Base-by-base conservation (phyloP, 345 rosid genomes). In the Euphorbia peplus region DNA sequence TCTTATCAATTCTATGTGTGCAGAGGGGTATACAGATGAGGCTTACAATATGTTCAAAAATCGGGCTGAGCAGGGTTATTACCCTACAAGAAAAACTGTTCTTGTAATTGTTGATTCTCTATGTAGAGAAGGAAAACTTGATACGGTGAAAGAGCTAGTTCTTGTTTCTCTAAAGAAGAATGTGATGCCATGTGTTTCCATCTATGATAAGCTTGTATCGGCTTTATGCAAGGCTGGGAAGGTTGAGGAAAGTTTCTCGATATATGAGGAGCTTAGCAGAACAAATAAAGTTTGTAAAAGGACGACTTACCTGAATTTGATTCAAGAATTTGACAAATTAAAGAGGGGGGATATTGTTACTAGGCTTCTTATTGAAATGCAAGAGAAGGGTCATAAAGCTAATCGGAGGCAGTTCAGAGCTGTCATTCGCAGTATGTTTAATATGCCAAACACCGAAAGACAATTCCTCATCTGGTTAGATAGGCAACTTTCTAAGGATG, bases 281-380 rank as follows among this genome's bases (percentile, higher is more conserved):
- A 52, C 73, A 37, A 82, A 79, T 50, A 74, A 63, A 67, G 64
- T 42, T 21, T 74, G 78, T 30, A 47, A 61, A 19, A 57, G n/a
- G 29, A 52, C 6, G 30, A 70, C 82, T 73, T 91, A 80, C 74
- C 0, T 58, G 48, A 55, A 65, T 50, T 78, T 91, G 85, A 89
- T 95, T 74, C 53, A 24, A 46, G 89, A 89, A 68, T 77, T 89
- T 69, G 68, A 14, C 63, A 70, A 70, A 74, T 74, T 73, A 24
- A 74, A 78, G 69, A 85, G 81, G 79, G 85, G 79, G 58, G 90
- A 89, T 78, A 64, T 83, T 71, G 91, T 91, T 46, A 84, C 85
- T 37, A 76, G 74, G 69, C 91, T 95, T 72, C 83, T 95, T 37
- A 60, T 83, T 58, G 86, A 85, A 67, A 91, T 91, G 97, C 96